Evolutionary conservation across 257 asterid genomes (phyloP).

Genomic region (Knoxia roxburghii): DNA sequence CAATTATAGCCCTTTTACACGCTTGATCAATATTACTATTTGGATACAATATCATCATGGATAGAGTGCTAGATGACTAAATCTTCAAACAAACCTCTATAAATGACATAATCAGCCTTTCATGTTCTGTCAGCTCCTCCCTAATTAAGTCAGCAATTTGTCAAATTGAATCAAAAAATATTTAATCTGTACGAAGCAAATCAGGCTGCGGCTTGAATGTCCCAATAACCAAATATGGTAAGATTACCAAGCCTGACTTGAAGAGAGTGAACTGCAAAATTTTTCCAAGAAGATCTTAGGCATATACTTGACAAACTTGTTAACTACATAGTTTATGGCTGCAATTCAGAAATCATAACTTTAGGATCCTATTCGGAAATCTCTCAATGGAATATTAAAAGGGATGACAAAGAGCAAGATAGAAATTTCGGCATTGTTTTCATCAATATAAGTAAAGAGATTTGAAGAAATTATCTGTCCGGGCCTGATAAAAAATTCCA

Average conservation of each 20-base stretch:
- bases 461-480: no score
- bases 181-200: slow-evolving; percentile 49
- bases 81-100: neutral
- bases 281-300: neutral
- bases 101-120: slow-evolving; percentile 1
- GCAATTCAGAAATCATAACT: neutral
- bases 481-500: no score
- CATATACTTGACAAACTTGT: neutral
- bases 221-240: slow-evolving; percentile 44
- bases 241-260: slow-evolving; percentile 54
- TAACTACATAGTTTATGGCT: neutral
- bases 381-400: neutral
- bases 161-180: slow-evolving; percentile 12
- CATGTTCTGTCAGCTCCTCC: slow-evolving; percentile 14
- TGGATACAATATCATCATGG: neutral
- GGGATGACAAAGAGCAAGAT: no score
- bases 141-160: slow-evolving; percentile 13
- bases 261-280: slow-evolving; percentile 57
- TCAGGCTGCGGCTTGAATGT: slow-evolving; percentile 39
- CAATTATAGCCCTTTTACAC: neutral
- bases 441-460: no score
- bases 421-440: neutral
- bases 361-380: neutral
- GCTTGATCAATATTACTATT: neutral
- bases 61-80: slow-evolving; percentile 7